Percentiles rank a stretch among this genome's conserved stretches.
These are phyloP conservation scores for Ogataea nitratoaversa DNA, from an alignment of 805 yeast genomes.

Conservation along the genomic window DNA sequence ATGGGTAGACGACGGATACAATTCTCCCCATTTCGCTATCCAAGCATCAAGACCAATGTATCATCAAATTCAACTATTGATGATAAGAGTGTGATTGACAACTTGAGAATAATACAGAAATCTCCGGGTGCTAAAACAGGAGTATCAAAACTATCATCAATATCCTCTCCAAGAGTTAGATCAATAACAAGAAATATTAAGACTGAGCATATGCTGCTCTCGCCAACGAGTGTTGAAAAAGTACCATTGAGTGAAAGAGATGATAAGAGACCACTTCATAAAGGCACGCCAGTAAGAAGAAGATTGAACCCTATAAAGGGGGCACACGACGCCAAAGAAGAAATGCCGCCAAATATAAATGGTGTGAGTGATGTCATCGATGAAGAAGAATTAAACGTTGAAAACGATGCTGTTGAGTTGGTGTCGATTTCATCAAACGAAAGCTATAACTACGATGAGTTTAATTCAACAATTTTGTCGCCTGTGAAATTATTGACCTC, in stretches of 20 bases:
- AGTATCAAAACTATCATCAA: neutral
- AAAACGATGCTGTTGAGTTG: constrained; percentile 13
- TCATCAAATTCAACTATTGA: neutral
- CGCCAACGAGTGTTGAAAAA: constrained; percentile 3
- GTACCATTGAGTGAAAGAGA: constrained; percentile 11
- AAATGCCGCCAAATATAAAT: neutral
- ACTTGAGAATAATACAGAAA: constrained; percentile 6
- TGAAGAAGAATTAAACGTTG: constrained; percentile 3
- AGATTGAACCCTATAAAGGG: neutral
- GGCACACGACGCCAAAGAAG: neutral
- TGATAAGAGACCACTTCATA: constrained; percentile 11
- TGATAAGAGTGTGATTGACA: constrained; percentile 2
- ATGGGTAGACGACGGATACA: constrained; percentile 21
- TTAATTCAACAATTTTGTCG: constrained; percentile 17
- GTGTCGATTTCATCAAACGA: constrained; percentile 6
- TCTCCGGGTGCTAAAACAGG: neutral
- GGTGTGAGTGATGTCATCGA: neutral
- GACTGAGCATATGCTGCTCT: neutral
- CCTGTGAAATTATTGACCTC: constrained; percentile 12
- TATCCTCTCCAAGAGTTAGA: neutral
- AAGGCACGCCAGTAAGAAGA: constrained; percentile 13
- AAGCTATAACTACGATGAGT: constrained; percentile 16
- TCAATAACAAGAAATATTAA: neutral
- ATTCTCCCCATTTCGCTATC: constrained; percentile 20
- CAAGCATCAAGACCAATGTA: constrained; percentile 5